Base-by-base conservation (phyloP, 768 basidiomycete genomes). In the Mycena rebaudengoi region DNA sequence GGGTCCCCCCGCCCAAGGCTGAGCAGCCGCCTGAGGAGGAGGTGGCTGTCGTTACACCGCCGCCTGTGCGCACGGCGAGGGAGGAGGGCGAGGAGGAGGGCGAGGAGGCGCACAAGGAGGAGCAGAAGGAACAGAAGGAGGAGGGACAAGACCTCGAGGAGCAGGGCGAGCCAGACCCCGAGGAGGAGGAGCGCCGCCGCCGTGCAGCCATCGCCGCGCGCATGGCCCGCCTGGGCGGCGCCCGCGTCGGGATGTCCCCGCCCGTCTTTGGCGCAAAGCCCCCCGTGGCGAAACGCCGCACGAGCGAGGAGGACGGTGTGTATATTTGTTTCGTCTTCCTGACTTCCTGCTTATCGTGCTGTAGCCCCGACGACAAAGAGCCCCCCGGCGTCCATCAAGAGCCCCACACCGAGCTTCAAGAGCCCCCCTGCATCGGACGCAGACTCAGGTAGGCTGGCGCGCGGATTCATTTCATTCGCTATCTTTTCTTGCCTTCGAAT, bases 221-320 rank as follows among this genome's bases (percentile, higher is more conserved):
- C 45, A 95, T 99, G 94, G 95, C 95, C 40, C 90, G 91, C 62
- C 83, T 98, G 18, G 96, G 96, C 28, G 96, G 95, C 48, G 87
- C 93, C 14, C 82, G 90, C 56, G 80, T 95, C 23, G 93, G 92
- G 5, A 91, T 97, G 91, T 86, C 82, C 1, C 89, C 90, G 2
- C 90, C 92, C 49, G 79, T 90, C 61, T 88, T 93, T 76, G 88
- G 86, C 14, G 82, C 81, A 63, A 78, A 79, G 55, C 76, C 79
- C 21, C 13, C 35, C 8, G 46, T 61, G 14, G 61, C 64, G 62
- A 64, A 56, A 29, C 66, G 66, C 10, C 33, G 74, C 77, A n/a
- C n/a, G n/a, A 46, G 75, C 76, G 26, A 79, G 75, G 70, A 79
- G 71, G 55, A 68, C 70, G n/a, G n/a, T n/a, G n/a, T n/a, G n/a